Evolutionary conservation across 495 filamentous ascomycete species (phyloP), one percentile per base, ranked within the genome.

Genomic region (Chaetomium cochliodes): DNA sequence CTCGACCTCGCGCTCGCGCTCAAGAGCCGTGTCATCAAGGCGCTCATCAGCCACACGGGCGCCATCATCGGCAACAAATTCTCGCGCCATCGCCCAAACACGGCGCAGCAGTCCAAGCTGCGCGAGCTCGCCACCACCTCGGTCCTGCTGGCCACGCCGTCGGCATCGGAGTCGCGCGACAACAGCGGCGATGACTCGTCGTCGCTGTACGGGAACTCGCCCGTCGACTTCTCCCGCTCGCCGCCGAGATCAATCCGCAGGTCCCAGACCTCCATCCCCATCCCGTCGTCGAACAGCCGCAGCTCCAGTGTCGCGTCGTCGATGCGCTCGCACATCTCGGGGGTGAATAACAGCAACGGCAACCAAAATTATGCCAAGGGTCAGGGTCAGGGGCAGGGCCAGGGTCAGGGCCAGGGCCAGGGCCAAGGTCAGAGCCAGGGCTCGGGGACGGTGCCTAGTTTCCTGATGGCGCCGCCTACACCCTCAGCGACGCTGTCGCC

Each of bases 1-100:
- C 86, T 98, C 9, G 94, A 99, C 66, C 85, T 99, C 13, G 92
- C 93, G 1, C 79, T 97, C 56, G 88, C 90, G 22, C 80, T 99
- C 52, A 98, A 99, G 82, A 92, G 90, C 67, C 92, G 96, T 60
- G 90, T 97, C 67, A 94, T 96, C 74, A 88, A 89, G 70, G 96
- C 96, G 1, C 83, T 98, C 23, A 93, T 98, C 70, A 93, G 91
- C 33, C 94, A 98, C 74, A 91, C 93, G 3, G 93, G 93, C 25
- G 93, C 96, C 56, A 98, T 98, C 70, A 89, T 98, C 63, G 91
- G 94, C 56, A 98, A 98, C 80, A 98, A 98, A 71, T 88, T 98
- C 74, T 90, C 88, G 28, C 90, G 92, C 67, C 92, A 96, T 72
- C 85, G 90, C 11, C 91, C 91, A 0, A 88, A 79, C 64, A 91